Percentiles rank a stretch among this genome's conserved stretches.
Conservation (phyloP, 1,139 yeast genomes). For the Kodamaea sp. region DNA sequence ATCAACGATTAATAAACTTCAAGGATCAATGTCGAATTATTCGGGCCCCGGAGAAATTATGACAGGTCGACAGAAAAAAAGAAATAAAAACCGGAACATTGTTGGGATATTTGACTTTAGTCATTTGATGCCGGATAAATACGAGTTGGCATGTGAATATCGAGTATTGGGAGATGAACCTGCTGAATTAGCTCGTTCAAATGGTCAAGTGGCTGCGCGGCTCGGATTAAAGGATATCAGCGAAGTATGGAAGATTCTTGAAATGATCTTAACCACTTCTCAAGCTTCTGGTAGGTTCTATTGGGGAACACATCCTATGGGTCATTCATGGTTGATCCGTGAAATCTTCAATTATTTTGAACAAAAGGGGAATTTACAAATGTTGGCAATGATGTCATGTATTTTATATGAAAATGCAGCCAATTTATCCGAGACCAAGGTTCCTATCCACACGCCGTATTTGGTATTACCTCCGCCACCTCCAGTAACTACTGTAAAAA, state of each 20-base stretch:
- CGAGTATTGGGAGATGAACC: constrained; percentile 66
- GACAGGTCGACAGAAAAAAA: constrained; percentile 11
- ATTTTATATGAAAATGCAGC: constrained; percentile 46
- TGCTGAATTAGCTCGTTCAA: constrained; percentile 61
- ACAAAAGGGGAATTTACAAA: constrained; percentile 64
- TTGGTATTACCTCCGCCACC: constrained; percentile 34
- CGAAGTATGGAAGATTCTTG: constrained; percentile 75
- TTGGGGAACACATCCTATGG: constrained; percentile 86
- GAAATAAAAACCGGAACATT: constrained; percentile 40
- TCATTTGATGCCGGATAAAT: constrained; percentile 70
- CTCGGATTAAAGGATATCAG: constrained; percentile 62
- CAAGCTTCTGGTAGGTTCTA: constrained; percentile 29
- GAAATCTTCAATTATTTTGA: constrained; percentile 68
- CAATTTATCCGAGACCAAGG: constrained; percentile 17
- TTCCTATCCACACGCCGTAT: constrained; percentile 51
- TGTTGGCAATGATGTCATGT: constrained; percentile 88
- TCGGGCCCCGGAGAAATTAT: constrained; percentile 14
- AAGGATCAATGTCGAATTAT: constrained; percentile 25
- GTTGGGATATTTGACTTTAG: constrained; percentile 66
- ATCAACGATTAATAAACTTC: constrained; percentile 21
- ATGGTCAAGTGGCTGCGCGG: constrained; percentile 67
- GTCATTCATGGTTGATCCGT: constrained; percentile 65
- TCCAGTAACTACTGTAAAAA: constrained; percentile 20
- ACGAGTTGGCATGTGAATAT: constrained; percentile 75
- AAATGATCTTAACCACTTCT: constrained; percentile 36